These are phyloP conservation scores for Punctularia strigosozonata DNA, from an alignment of 768 basidiomycete species.

Conservation along the genomic window DNA sequence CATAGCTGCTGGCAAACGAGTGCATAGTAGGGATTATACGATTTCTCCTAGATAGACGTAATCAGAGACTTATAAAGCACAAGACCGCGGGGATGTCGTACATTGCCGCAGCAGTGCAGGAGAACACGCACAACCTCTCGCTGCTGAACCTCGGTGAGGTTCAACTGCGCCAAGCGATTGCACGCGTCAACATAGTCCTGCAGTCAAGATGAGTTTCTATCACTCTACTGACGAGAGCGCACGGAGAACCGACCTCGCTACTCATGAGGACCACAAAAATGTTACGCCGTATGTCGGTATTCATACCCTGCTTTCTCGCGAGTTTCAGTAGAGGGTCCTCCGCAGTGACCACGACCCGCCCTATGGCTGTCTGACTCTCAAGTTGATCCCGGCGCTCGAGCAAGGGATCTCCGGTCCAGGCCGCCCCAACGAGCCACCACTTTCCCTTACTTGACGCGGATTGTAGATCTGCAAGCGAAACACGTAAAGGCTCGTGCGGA, in stretches of 20 bases:
- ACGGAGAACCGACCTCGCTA: slow-evolving; percentile 54
- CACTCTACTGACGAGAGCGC: not conserved
- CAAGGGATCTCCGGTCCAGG: slow-evolving; percentile 89
- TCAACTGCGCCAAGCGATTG: slow-evolving; percentile 76
- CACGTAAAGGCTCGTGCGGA: slow-evolving; percentile 76
- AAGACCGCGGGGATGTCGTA: slow-evolving; percentile 21
- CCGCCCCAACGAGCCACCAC: slow-evolving; percentile 98
- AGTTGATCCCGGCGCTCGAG: slow-evolving; percentile 47
- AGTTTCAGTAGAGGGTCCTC: slow-evolving; percentile 50
- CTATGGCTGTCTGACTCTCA: slow-evolving; percentile 13
- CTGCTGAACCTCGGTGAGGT: slow-evolving; percentile 81
- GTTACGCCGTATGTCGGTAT: slow-evolving; percentile 85
- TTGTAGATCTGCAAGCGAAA: slow-evolving; percentile 77
- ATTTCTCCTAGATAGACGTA: slow-evolving; percentile 53
- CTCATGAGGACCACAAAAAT: slow-evolving; percentile 95
- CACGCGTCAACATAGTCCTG: slow-evolving; percentile 97
- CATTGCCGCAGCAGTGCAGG: slow-evolving; percentile 87
- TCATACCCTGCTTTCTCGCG: slow-evolving; percentile 96
- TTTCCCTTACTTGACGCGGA: slow-evolving; percentile 81
- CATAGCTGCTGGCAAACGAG: slow-evolving; percentile 82
- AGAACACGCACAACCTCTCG: slow-evolving; percentile 90
- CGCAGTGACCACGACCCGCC: slow-evolving; percentile 18
- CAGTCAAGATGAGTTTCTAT: not conserved
- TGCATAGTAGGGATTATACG: slow-evolving; percentile 93
- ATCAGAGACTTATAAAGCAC: not conserved